These are phyloP conservation scores for Guadua angustifolia DNA, from an alignment of 176 grass and related monocot genomes.

Conservation along the genomic window DNA sequence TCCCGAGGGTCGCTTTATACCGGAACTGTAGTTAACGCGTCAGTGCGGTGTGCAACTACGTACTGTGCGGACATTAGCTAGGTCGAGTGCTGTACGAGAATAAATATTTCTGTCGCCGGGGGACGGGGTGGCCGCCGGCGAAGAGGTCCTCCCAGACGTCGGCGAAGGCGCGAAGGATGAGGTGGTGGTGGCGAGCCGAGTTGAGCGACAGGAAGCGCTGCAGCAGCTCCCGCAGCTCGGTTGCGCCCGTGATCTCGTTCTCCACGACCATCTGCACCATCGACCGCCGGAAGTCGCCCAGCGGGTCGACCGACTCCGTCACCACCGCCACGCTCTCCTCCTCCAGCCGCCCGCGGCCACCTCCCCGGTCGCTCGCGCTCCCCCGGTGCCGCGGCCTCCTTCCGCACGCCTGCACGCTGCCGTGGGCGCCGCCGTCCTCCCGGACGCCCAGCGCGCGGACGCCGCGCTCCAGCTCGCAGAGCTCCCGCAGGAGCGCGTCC, in stretches of 20 bases:
- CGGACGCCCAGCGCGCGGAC: slow-evolving; percentile 44
- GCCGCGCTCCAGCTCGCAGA: slow-evolving; percentile 62
- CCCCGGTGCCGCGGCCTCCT: not conserved
- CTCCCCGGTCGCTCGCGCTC: slow-evolving; percentile 33
- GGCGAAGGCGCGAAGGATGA: slow-evolving; percentile 83
- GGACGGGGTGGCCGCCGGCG: not conserved
- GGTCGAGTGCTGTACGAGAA: not conserved
- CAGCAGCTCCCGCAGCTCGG: slow-evolving; percentile 72
- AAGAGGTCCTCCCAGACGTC: slow-evolving; percentile 94
- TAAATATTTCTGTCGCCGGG: not conserved
- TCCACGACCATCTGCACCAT: slow-evolving; percentile 94
- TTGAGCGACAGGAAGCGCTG: slow-evolving; percentile 85
- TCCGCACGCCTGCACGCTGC: not conserved
- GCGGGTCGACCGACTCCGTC: slow-evolving; percentile 75
- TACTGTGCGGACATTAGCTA: not conserved
- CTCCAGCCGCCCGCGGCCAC: slow-evolving; percentile 40
- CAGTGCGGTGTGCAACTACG: slow-evolving; percentile 1
- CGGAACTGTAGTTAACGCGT: slow-evolving; percentile 36
- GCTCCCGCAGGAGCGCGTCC: slow-evolving; percentile 57
- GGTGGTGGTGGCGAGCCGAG: slow-evolving; percentile 67
- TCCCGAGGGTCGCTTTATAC: slow-evolving; percentile 31
- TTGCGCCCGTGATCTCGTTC: slow-evolving; percentile 72
- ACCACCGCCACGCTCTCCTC: slow-evolving; percentile 82
- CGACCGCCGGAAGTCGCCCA: slow-evolving; percentile 85
- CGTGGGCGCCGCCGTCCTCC: not conserved